Percentiles rank a stretch among this genome's conserved stretches.
phyloP scores from a whole-genome alignment of 2,329 filamentous ascomycete species.

The Thermoascus crustaceus region DNA sequence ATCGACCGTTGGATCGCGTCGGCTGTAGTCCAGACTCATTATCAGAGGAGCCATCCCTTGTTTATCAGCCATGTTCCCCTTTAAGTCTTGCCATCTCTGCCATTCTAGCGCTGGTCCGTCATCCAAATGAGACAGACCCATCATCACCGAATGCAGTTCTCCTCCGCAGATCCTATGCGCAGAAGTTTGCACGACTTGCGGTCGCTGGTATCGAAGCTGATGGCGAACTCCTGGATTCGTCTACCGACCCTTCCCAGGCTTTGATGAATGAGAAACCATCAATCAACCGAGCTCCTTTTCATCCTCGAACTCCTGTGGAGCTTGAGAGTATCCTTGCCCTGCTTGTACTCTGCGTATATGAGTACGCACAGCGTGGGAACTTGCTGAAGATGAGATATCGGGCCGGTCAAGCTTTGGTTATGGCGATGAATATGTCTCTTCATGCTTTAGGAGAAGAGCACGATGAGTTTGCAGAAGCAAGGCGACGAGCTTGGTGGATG shows the following conservation, averaged over 20 bases:
- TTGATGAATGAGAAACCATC: conserved; percentile 23
- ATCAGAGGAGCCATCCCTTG: conserved; percentile 22
- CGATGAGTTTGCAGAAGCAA: conserved; percentile 33
- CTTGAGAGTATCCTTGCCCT: conserved; percentile 35
- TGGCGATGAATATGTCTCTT: conserved; percentile 37
- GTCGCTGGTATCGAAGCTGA: conserved; percentile 34
- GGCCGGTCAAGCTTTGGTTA: conserved; percentile 35
- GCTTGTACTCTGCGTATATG: conserved; percentile 37
- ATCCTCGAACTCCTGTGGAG: conserved; percentile 33
- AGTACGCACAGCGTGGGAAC: conserved; percentile 39
- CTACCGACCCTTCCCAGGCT: conserved; percentile 33
- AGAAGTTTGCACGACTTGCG: conserved; percentile 33
- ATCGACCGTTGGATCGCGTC: conserved; percentile 26
- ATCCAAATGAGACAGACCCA: conserved; percentile 31
- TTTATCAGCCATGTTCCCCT: conserved; percentile 34
- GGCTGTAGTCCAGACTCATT: conserved; percentile 22
- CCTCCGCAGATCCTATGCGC: conserved; percentile 31
- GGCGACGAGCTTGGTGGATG: conserved; percentile 42
- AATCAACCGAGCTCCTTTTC: conserved; percentile 29
- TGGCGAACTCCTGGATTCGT: conserved; percentile 34
- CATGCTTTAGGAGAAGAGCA: conserved; percentile 27
- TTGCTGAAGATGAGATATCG: conserved; percentile 40
- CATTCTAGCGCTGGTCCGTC: conserved; percentile 36
- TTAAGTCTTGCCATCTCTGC: conserved; percentile 37
- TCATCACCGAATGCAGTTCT: conserved; percentile 26